Conservation (phyloP, 1,284 basidiomycete species). For the Pterulicium gracile region DNA sequence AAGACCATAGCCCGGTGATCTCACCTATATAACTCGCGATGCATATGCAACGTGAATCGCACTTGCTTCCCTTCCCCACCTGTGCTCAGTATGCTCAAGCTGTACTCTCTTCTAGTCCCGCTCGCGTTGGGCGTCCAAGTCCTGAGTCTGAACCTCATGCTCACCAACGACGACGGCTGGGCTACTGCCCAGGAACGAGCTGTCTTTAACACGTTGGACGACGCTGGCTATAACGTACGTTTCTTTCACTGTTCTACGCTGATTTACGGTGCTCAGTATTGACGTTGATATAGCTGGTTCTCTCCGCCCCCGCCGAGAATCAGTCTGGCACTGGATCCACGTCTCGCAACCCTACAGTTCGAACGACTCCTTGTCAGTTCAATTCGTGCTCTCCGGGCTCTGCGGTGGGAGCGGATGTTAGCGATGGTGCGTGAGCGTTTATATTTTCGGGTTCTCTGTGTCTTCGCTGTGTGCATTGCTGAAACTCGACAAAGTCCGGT, state of each 20-base stretch:
- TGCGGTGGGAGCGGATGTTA: constrained; percentile 30
- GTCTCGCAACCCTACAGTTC: constrained; percentile 15
- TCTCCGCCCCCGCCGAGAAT: constrained; percentile 32
- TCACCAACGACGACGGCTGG: constrained; percentile 43
- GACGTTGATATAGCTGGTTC: constrained; percentile 20
- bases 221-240: constrained; percentile 30
- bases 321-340: constrained; percentile 31
- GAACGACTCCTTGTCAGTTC: constrained; percentile 28
- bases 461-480: too few species aligned
- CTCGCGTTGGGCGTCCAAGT: too few species aligned
- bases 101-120: too few species aligned
- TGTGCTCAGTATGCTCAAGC: too few species aligned
- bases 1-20: too few species aligned
- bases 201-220: constrained; percentile 27
- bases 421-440: constrained; percentile 29
- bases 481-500: constrained; percentile 17
- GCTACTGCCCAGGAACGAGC: constrained; percentile 38
- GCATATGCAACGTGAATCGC: too few species aligned
- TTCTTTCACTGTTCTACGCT: not conserved
- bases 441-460: too few species aligned
- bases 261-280: constrained; percentile 8
- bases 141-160: constrained; percentile 17
- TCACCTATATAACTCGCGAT: too few species aligned
- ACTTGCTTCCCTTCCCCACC: too few species aligned
- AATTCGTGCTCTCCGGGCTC: constrained; percentile 29